These are phyloP conservation scores for Naganishia albida DNA, from an alignment of 1,284 basidiomycete genomes.

Conservation along the genomic window DNA sequence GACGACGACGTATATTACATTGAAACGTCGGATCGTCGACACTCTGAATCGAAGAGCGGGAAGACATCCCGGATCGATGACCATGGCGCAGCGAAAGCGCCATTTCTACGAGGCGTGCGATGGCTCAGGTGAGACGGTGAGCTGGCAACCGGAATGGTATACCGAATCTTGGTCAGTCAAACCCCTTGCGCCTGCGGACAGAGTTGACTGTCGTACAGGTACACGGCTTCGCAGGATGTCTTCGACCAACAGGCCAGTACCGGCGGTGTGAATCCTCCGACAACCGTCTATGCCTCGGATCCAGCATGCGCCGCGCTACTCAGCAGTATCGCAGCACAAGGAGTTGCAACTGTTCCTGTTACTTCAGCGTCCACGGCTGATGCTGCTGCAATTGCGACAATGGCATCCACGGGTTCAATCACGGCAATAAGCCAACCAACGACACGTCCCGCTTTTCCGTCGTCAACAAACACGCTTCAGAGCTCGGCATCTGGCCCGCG, in stretches of 20 bases:
- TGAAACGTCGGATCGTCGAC: too few relatives aligned
- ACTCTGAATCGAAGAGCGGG: too few relatives aligned
- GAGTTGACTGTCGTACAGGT: conserved; percentile 35
- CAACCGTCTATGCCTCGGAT: conserved; percentile 31
- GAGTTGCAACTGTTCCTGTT: neutral
- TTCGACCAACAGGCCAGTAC: conserved; percentile 42
- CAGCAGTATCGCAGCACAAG: conserved; percentile 17
- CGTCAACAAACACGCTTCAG: neutral
- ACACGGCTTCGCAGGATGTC: conserved; percentile 35
- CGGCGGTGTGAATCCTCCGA: conserved; percentile 44
- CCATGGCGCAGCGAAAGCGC: conserved; percentile 4
- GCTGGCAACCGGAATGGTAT: conserved; percentile 38
- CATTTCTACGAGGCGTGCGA: conserved; percentile 28
- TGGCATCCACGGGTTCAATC: too few relatives aligned
- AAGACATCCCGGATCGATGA: too few relatives aligned
- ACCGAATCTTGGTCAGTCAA: conserved; percentile 37
- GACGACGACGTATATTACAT: too few relatives aligned
- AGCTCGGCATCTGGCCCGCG: neutral
- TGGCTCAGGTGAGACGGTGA: conserved; percentile 6
- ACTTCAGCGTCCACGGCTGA: neutral
- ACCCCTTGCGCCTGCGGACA: neutral
- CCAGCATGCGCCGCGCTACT: conserved; percentile 31
- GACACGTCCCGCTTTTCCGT: too few relatives aligned
- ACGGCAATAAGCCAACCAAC: too few relatives aligned
- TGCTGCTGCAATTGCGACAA: too few relatives aligned